These are phyloP conservation scores for Sporothrix humicola DNA, from an alignment of 2,329 filamentous ascomycete genomes.

Conservation along the genomic window DNA sequence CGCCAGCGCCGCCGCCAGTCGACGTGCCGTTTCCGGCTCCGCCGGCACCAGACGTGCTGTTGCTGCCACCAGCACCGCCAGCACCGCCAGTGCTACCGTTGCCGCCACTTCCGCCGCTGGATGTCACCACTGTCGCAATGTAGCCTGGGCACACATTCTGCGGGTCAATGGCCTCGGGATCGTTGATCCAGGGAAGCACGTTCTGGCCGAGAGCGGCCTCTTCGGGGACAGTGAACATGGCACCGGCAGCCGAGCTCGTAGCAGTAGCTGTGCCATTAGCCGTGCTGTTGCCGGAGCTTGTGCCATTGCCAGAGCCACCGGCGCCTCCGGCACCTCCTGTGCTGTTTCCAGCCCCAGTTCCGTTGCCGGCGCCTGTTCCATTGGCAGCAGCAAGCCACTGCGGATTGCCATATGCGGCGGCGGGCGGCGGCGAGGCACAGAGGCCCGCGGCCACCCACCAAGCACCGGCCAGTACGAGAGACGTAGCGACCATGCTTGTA, in stretches of 20 bases:
- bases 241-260: slow-evolving; percentile 23
- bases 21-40: background rate
- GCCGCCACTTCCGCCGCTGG: background rate
- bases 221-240: slow-evolving; percentile 55
- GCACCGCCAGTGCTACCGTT: no score
- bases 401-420: background rate
- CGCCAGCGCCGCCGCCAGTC: background rate
- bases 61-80: background rate
- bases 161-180: slow-evolving; percentile 66
- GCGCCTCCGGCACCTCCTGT: background rate
- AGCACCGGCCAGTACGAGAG: slow-evolving; percentile 1
- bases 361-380: background rate
- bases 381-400: background rate
- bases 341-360: background rate
- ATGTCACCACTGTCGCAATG: slow-evolving; percentile 63
- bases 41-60: background rate
- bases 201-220: slow-evolving; percentile 52
- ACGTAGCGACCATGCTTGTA: slow-evolving; percentile 11
- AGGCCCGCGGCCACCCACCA: slow-evolving; percentile 16
- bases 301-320: background rate
- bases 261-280: slow-evolving; percentile 11
- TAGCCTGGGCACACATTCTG: slow-evolving; percentile 73
- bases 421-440: background rate
- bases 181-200: slow-evolving; percentile 66
- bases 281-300: background rate